Conservation (phyloP, 148 eudicot species). For the Amaranthus cruentus region DNA sequence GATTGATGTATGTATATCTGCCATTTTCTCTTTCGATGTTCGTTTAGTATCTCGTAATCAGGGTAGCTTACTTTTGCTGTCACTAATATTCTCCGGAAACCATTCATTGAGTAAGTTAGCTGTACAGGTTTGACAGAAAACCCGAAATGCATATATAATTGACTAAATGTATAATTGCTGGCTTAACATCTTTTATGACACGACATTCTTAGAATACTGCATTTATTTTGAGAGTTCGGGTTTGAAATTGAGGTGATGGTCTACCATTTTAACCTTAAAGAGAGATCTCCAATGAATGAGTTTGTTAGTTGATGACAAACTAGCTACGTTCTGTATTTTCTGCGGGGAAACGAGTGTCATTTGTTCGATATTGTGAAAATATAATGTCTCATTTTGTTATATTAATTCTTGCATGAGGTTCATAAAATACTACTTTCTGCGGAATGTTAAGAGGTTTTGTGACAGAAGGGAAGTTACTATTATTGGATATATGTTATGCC, state of each 20-base stretch:
- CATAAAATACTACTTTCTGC: too few relatives aligned
- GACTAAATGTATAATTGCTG: constrained; percentile 1
- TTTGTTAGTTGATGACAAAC: neutral
- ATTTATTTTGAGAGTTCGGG: neutral
- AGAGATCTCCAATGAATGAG: constrained; percentile 6
- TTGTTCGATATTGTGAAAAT: neutral
- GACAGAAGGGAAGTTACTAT: neutral
- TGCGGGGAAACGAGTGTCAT: neutral
- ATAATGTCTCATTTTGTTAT: neutral
- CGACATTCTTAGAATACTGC: neutral
- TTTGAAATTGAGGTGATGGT: neutral
- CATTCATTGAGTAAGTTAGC: neutral
- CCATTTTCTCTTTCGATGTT: neutral
- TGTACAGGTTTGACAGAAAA: constrained; percentile 9
- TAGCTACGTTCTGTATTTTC: neutral
- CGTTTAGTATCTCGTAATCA: neutral
- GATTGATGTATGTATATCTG: constrained; percentile 21
- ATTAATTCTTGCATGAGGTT: too few relatives aligned
- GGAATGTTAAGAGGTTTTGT: too few relatives aligned
- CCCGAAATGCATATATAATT: neutral
- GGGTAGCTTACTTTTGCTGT: constrained; percentile 3
- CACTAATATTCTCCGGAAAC: neutral
- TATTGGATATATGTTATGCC: too few relatives aligned
- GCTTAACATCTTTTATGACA: neutral
- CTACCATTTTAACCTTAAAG: neutral